Base-by-base conservation (phyloP, 2,329 filamentous ascomycete genomes). In the Capronia epimyces region DNA sequence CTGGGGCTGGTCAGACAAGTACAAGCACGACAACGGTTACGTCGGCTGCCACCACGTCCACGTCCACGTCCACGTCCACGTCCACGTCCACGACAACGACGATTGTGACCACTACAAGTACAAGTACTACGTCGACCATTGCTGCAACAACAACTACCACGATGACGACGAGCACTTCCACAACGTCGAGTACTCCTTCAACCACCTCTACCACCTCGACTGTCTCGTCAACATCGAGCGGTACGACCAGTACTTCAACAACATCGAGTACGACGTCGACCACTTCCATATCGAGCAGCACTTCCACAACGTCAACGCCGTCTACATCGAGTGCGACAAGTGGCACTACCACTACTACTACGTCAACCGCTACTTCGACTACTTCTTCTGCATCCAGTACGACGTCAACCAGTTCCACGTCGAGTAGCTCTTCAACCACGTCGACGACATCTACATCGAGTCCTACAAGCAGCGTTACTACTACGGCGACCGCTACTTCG, bases 401-500 rank as follows among this genome's bases (percentile, higher is more conserved):
- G 15, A 21, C 43, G 8, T n/a, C n/a, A n/a, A n/a, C n/a, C n/a
- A n/a, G n/a, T n/a, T 10, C 34, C 8, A 37, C 34, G 15, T 15
- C 34, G 7, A 37, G 9, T 37, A 37, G 13, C 34, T 12, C 34
- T 37, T 29, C 27, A 13, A 29, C 27, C 27, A 29, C 27, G 27
- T 29, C 27, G 13, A 22, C 29, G n/a, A 6, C 16, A 31, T 10
- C 43, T 10, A 27, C 24, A 10, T 13, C 32, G 18, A 39, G 21
- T 24, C 12, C 43, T 21, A 10, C 32, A 15, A 21, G 6, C 10
- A 36, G 18, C 13, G 13, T 20, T 22, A 15, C 29, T 3, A 22
- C 32, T 13, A 18, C 27, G 18, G 46, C 18, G 9, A 18, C 42
- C 18, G 39, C 49, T 22, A 46, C 49, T 15, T 37, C 43, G 21